These are phyloP conservation scores for Pseudocercospora macadamiae DNA, from an alignment of 2,329 filamentous ascomycete species.

Conservation along the genomic window DNA sequence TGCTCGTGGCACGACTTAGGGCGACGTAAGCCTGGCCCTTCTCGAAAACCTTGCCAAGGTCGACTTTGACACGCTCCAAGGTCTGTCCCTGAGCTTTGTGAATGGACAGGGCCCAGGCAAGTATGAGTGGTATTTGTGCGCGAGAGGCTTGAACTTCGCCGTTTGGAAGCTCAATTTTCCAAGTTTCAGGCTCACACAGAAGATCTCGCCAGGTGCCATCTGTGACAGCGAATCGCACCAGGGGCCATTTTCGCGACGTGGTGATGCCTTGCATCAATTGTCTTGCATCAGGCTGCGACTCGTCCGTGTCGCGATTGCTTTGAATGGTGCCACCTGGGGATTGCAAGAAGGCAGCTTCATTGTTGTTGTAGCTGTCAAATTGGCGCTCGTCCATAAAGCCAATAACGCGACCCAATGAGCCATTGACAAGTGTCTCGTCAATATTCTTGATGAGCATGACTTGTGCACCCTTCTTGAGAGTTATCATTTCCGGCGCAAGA, in stretches of 20 bases:
- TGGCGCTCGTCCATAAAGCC: constrained; percentile 73
- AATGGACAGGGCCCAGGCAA: constrained; percentile 96
- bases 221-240: constrained; percentile 80
- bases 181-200: constrained; percentile 82
- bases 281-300: constrained; percentile 31
- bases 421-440: constrained; percentile 91
- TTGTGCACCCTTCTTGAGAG: constrained; percentile 87
- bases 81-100: constrained; percentile 98
- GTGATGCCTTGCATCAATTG: constrained; percentile 59
- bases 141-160: constrained; percentile 91
- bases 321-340: constrained; percentile 39
- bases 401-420: constrained; percentile 83
- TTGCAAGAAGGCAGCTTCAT: constrained; percentile 31
- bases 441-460: constrained; percentile 99
- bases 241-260: constrained; percentile 67
- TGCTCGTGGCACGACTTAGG: constrained; percentile 85
- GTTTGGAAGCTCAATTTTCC: constrained; percentile 96
- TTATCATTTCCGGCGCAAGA: constrained; percentile 83
- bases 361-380: constrained; percentile 37
- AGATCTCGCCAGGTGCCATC: constrained; percentile 77
- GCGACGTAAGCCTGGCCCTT: constrained; percentile 98
- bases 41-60: constrained; percentile 89
- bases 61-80: constrained; percentile 89
- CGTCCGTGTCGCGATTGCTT: constrained; percentile 29
- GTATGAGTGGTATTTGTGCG: constrained; percentile 74